Base-by-base conservation (phyloP, 306 rosid species). In the Gillenia trifoliata region DNA sequence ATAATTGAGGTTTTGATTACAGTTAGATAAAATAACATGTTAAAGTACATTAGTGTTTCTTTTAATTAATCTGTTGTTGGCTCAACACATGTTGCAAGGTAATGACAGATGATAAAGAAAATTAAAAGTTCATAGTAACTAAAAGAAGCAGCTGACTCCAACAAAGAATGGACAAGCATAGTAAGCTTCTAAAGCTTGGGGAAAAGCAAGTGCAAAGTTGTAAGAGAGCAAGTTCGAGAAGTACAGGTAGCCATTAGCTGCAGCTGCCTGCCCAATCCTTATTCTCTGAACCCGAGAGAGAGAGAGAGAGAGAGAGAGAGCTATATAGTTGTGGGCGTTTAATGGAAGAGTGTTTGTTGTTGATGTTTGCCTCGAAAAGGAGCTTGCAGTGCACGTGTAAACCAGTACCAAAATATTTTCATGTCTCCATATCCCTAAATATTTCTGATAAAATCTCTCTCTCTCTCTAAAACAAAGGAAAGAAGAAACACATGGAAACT, bases 331-430 rank as follows among this genome's bases (percentile, higher is more conserved):
- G 88, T 80, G 85, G 83, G 90, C 84, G 83, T 85, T 80, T 81
- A 86, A 88, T 80, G 75, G 70, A 73, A 38, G 50, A 36, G 65
- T 79, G 57, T 34, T 34, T 62, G 73, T 66, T 79, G 83, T 66
- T 40, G 82, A 63, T 80, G 71, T 77, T 66, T 80, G 90, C 96
- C 97, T 92, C 91, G 91, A 84, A 90, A 92, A 90, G 78, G 89
- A 88, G 85, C 94, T 85, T 75, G 78, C 84, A 85, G 11, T 84
- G 94, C 98, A 92, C 88, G 96, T 88, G 98, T 87, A 65, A 74
- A 83, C 83, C 93, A 86, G 83, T 72, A 72, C 83, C 83, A 79
- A 73, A 84, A 81, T 82, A 72, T 82, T 79, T 82, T 61, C 78
- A 64, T 77, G 78, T 74, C 76, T 73, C 82, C 75, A 33, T 72